phyloP scores from a whole-genome alignment of 1,284 basidiomycete genomes.

The Calocybe gambosa region DNA sequence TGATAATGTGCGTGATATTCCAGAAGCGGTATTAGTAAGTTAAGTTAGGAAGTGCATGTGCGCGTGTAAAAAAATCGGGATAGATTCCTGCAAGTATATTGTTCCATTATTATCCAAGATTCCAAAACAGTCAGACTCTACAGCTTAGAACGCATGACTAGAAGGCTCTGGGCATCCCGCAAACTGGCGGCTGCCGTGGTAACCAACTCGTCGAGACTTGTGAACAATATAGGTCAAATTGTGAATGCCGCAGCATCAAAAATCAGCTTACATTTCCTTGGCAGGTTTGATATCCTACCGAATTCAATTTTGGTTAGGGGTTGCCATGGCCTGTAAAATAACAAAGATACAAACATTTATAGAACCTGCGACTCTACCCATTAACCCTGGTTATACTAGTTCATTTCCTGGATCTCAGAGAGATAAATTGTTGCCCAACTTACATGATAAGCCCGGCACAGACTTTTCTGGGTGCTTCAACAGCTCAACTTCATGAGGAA shows the following conservation, averaged over 20 bases:
- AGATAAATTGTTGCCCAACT: conserved; percentile 2
- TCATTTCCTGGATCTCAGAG: conserved; percentile 1
- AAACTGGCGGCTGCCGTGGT: conserved; percentile 22
- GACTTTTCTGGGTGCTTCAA: conserved; percentile 64
- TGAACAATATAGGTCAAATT: conserved; percentile 4
- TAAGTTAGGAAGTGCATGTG: background rate
- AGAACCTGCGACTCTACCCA: conserved; percentile 82
- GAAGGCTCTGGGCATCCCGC: conserved; percentile 16
- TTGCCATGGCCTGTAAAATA: background rate
- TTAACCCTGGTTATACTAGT: conserved; percentile 50
- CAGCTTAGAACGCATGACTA: conserved; percentile 19
- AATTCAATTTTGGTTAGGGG: conserved; percentile 4
- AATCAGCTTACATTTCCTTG: conserved; percentile 60
- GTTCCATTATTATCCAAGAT: background rate
- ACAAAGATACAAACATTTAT: conserved; percentile 46
- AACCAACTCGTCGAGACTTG: conserved; percentile 21
- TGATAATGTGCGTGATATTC: background rate
- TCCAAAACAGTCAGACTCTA: conserved; percentile 5
- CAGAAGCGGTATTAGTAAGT: too few relatives aligned
- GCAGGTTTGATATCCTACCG: conserved; percentile 70
- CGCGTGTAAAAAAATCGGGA: background rate
- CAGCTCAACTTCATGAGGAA: conserved; percentile 74
- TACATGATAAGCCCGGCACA: conserved; percentile 54
- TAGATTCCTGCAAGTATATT: background rate
- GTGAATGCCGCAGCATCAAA: background rate